Conservation (phyloP, 2,329 filamentous ascomycete species). For the Trichoderma koningii region DNA sequence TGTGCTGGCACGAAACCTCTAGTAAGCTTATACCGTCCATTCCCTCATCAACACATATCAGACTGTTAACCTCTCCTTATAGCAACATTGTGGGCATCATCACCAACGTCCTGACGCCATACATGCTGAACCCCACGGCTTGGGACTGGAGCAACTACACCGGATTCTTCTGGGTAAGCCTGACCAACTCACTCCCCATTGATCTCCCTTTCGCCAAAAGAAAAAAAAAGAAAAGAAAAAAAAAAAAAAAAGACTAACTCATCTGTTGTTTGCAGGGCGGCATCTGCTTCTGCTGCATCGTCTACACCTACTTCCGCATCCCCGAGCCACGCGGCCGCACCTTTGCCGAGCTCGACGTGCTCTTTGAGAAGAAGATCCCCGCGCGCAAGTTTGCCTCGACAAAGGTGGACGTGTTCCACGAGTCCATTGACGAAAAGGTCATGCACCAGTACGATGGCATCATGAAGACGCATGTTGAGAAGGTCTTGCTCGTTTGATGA, state of each 20-base stretch:
- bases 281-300: slow-evolving; percentile 75
- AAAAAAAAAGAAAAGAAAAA: too few species aligned
- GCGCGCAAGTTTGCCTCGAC: slow-evolving; percentile 71
- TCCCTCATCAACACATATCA: background rate
- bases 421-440: slow-evolving; percentile 51
- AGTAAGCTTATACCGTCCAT: slow-evolving; percentile 48
- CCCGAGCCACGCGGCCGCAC: slow-evolving; percentile 79
- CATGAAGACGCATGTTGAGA: slow-evolving; percentile 29
- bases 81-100: slow-evolving; percentile 81
- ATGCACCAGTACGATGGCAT: slow-evolving; percentile 52
- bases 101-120: slow-evolving; percentile 79
- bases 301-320: slow-evolving; percentile 63
- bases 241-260: background rate
- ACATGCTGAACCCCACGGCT: slow-evolving; percentile 85
- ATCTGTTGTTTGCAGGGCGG: slow-evolving; percentile 52
- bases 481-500: slow-evolving; percentile 9
- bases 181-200: too few species aligned
- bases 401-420: slow-evolving; percentile 58
- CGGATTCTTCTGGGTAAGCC: slow-evolving; percentile 76
- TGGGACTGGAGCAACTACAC: slow-evolving; percentile 90
- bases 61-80: slow-evolving; percentile 13
- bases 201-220: background rate
- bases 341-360: slow-evolving; percentile 81
- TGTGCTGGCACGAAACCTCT: slow-evolving; percentile 77
- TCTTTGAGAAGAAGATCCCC: slow-evolving; percentile 73